A percentile compares a stretch with the other conserved stretches of the same genome.
Evolutionary conservation across 73 alveolate genomes (phyloP).

Genomic region (Symbiodinium natans): DNA sequence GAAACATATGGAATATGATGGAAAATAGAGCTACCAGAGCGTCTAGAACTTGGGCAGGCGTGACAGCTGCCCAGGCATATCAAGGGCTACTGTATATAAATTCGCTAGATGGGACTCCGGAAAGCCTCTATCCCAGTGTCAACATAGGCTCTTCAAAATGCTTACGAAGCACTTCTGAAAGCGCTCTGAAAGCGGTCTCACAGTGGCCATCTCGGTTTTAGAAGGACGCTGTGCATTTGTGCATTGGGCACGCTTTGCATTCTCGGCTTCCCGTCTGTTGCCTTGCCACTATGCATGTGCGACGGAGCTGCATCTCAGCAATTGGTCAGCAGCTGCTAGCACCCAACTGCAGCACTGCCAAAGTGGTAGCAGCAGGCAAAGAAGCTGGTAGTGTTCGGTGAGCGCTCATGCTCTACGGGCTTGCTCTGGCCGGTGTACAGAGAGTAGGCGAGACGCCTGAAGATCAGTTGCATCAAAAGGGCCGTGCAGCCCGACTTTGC

Average conservation of each 20-base stretch:
- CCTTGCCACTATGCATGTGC: background rate
- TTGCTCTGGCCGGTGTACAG: background rate
- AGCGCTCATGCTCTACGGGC: background rate
- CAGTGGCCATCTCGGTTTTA: background rate
- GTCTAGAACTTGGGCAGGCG: too few relatives aligned
- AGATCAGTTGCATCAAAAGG: too few relatives aligned
- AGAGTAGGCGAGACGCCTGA: background rate
- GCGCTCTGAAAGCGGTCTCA: background rate
- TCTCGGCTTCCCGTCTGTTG: background rate
- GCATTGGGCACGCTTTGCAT: too few relatives aligned
- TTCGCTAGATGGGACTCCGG: too few relatives aligned
- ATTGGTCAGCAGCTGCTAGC: constrained; percentile 1
- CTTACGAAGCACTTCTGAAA: constrained; percentile 78
- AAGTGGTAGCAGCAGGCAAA: too few relatives aligned
- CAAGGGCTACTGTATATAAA: too few relatives aligned
- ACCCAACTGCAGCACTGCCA: background rate
- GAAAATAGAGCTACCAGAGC: too few relatives aligned
- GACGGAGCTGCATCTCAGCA: background rate
- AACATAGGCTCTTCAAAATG: constrained; percentile 42
- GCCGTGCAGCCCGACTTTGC: too few relatives aligned
- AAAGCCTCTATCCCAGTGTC: too few relatives aligned
- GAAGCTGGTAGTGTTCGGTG: too few relatives aligned
- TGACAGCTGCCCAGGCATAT: too few relatives aligned
- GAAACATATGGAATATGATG: too few relatives aligned
- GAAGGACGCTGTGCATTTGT: background rate